Base-by-base conservation (phyloP, 2,329 filamentous ascomycete genomes). In the Tolypocladium inflatum region DNA sequence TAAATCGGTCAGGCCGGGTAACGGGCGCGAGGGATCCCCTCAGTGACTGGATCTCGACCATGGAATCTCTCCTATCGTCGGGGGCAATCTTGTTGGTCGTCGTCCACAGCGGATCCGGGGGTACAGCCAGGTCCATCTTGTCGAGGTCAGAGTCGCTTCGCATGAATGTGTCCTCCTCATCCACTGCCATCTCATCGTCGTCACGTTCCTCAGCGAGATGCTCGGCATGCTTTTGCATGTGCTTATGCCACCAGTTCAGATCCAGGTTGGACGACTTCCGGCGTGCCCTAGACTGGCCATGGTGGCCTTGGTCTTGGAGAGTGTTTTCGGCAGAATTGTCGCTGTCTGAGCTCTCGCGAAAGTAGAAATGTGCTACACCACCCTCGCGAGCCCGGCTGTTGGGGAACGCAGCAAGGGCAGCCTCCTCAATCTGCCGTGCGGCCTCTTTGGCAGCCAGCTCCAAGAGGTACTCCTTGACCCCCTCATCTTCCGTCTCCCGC, bases 221-320 rank as follows among this genome's bases (percentile, higher is more conserved):
- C 64, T 90, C 84, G 55, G 86, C 88, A 71, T 93, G 88, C 64
- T 86, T 82, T 64, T 90, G 88, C 88, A 94, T 89, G 65, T 91
- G 87, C 65, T 86, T 82, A 67, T 94, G 80, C 68, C 91, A 90
- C 86, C 89, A 93, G 56, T 80, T 80, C 65, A 86, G 77, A 55
- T 82, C 80, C 64, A 85, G 78, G 55, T 83, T 81, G 2, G 84
- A 86, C 53, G 84, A 84, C 66, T 86, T 84, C 45, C 84, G 80
- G 59, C 82, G 77, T 33, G 69, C 59, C 48, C 74, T 70, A 55
- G 70, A 60, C 58, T 65, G 63, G 50, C 59, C 60, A 23, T 65
- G 63, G 33, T 65, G 63, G 33, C 67, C 63, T 17, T 66, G 63
- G n/a, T 66, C 58, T 1, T 67, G 67, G 8, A 73, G 75, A 10